phyloP scores from a whole-genome alignment of 129 eudicot species.

The Lactuca saligna region DNA sequence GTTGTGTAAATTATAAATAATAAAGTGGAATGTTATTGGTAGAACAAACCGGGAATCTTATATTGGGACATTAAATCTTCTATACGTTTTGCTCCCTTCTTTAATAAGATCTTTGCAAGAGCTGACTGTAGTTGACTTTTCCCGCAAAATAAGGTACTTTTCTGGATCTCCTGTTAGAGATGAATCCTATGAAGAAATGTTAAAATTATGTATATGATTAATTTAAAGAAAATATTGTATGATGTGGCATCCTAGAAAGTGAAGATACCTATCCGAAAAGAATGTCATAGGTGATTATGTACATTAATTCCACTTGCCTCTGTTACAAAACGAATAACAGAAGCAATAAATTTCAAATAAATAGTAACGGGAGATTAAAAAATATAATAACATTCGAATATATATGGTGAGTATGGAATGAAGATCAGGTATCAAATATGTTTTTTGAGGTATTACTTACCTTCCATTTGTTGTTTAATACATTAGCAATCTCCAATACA shows the following conservation, averaged over 20 bases:
- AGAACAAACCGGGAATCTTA: constrained; percentile 48
- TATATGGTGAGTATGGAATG: constrained; percentile 3
- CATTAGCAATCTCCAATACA: constrained; percentile 58
- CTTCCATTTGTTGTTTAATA: constrained; percentile 89
- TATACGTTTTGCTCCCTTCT: constrained; percentile 55
- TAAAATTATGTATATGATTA: constrained; percentile 20
- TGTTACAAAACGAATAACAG: too few species aligned
- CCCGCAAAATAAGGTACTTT: constrained; percentile 63
- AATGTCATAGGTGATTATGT: not conserved
- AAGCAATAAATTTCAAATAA: too few species aligned
- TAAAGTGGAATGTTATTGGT: too few species aligned
- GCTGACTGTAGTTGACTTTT: constrained; percentile 66
- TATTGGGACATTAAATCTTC: constrained; percentile 61
- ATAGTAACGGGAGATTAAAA: constrained; percentile 43
- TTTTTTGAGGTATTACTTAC: constrained; percentile 34
- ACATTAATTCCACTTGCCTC: too few species aligned
- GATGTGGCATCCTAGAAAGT: not conserved
- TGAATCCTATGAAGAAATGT: constrained; percentile 19
- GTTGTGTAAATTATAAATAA: not conserved
- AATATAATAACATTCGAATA: not conserved
- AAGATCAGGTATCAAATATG: not conserved
- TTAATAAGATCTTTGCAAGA: constrained; percentile 65
- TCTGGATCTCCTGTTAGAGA: constrained; percentile 81
- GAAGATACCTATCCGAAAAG: constrained; percentile 84
- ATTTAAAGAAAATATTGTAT: not conserved